Evolutionary conservation across 768 basidiomycete genomes (phyloP).

Genomic region (Cytidiella melzeri): DNA sequence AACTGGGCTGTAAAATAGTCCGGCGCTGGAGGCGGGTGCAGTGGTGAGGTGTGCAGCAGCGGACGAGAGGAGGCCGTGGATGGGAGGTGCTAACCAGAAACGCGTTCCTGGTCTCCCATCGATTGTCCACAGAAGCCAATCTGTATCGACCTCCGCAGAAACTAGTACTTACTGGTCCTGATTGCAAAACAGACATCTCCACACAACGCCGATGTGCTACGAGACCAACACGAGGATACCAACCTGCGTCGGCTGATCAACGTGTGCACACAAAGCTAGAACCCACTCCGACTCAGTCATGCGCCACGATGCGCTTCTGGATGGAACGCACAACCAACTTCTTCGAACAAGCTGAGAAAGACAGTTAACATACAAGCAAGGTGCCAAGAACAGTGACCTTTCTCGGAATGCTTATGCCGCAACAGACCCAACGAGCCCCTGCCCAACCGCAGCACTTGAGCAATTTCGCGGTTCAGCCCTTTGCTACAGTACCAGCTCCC

Average conservation of each 20-base stretch:
- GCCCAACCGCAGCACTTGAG: neutral
- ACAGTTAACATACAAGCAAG: neutral
- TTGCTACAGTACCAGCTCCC: neutral
- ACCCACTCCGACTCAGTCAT: neutral
- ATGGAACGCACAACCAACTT: neutral
- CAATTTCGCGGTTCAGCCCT: neutral
- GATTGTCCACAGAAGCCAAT: neutral
- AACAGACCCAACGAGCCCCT: neutral
- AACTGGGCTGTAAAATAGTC: too few species aligned
- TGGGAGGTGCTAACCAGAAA: neutral
- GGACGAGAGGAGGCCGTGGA: neutral
- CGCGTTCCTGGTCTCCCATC: neutral
- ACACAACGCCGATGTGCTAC: too few species aligned
- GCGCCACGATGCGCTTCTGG: neutral
- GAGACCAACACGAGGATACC: slow-evolving; percentile 13
- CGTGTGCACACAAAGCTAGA: slow-evolving; percentile 4
- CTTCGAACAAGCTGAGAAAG: neutral
- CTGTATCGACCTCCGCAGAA: neutral
- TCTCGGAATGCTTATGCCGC: neutral
- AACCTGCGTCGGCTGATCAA: slow-evolving; percentile 5
- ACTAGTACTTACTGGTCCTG: neutral
- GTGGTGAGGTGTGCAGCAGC: neutral
- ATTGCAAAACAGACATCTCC: too few species aligned
- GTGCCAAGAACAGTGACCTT: neutral
- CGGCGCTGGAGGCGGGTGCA: neutral